These are phyloP conservation scores for Vigna angularis DNA, from an alignment of 306 rosid genomes.

Conservation along the genomic window DNA sequence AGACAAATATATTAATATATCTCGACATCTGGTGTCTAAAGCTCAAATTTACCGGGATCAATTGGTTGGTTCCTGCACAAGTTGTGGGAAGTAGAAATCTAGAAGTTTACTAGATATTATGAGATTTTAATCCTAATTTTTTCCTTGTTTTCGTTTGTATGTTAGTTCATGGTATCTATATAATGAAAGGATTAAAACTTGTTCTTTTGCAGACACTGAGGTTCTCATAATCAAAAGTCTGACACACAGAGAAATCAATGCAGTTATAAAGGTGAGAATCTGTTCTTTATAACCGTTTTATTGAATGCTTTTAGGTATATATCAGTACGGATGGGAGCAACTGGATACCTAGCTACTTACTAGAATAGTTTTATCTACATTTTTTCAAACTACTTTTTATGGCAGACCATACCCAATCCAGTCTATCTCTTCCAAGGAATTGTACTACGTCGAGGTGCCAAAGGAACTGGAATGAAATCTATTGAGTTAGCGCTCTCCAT, in stretches of 20 bases:
- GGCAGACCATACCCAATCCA: constrained; percentile 92
- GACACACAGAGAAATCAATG: constrained; percentile 83
- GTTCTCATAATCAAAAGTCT: constrained; percentile 93
- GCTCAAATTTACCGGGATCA: no score
- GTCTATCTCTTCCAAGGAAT: constrained; percentile 99
- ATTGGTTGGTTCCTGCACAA: no score
- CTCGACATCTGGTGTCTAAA: background rate
- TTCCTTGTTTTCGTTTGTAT: constrained; percentile 1
- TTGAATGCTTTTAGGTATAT: constrained; percentile 29
- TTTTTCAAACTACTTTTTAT: constrained; percentile 42
- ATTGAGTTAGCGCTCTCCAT: constrained; percentile 94
- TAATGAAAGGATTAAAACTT: constrained; percentile 15
- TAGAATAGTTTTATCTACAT: constrained; percentile 13
- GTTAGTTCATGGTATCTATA: constrained; percentile 26
- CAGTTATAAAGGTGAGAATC: constrained; percentile 79
- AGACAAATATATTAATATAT: constrained; percentile 23
- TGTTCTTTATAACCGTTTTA: constrained; percentile 33
- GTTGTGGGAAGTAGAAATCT: constrained; percentile 8
- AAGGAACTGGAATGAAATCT: constrained; percentile 99
- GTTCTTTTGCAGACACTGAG: constrained; percentile 71
- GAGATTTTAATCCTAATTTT: constrained; percentile 31
- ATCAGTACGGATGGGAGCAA: constrained; percentile 24
- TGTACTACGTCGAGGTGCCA: constrained; percentile 98
- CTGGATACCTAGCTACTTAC: constrained; percentile 12
- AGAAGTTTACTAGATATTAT: background rate